phyloP scores from a whole-genome alignment of 306 rosid species.

The Mimosa bimucronata region DNA sequence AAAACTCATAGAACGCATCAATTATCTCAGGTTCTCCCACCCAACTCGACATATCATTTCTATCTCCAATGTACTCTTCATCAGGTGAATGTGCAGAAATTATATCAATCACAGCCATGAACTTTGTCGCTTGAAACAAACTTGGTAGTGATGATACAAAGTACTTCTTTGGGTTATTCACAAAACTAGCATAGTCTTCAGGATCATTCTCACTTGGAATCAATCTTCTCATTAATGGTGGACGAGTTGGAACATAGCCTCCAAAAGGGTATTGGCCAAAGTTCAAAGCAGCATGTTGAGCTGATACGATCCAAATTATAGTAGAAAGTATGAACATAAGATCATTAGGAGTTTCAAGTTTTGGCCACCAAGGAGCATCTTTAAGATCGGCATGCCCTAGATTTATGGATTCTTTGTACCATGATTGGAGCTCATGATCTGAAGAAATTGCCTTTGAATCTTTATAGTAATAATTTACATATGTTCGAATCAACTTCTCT shows the following conservation, averaged over 20 bases:
- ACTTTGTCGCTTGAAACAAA: conserved; percentile 49
- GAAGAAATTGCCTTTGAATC: conserved; percentile 32
- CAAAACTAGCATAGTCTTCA: conserved; percentile 33
- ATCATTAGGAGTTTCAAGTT: conserved; percentile 46
- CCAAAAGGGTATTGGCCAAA: conserved; percentile 50
- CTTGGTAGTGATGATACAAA: conserved; percentile 44
- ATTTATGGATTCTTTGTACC: conserved; percentile 53
- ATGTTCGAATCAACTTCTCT: conserved; percentile 41
- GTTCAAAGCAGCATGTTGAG: conserved; percentile 54
- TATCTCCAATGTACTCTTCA: conserved; percentile 48
- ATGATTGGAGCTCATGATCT: conserved; percentile 48
- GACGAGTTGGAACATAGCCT: conserved; percentile 44
- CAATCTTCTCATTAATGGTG: conserved; percentile 46
- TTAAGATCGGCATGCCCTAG: conserved; percentile 47
- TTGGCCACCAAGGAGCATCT: conserved; percentile 53
- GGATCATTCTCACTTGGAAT: conserved; percentile 43
- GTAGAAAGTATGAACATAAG: conserved; percentile 45
- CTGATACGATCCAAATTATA: conserved; percentile 45
- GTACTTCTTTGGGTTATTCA: conserved; percentile 40
- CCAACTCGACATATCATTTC: conserved; percentile 44
- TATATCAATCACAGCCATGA: conserved; percentile 47
- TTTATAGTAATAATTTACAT: conserved; percentile 48
- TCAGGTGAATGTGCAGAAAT: conserved; percentile 53
- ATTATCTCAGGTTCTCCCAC: conserved; percentile 44
- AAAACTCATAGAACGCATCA: conserved; percentile 47